Percentiles rank a stretch among this genome's conserved stretches.
These are phyloP conservation scores for Bacidia gigantensis DNA, from an alignment of 495 filamentous ascomycete species.

Conservation along the genomic window DNA sequence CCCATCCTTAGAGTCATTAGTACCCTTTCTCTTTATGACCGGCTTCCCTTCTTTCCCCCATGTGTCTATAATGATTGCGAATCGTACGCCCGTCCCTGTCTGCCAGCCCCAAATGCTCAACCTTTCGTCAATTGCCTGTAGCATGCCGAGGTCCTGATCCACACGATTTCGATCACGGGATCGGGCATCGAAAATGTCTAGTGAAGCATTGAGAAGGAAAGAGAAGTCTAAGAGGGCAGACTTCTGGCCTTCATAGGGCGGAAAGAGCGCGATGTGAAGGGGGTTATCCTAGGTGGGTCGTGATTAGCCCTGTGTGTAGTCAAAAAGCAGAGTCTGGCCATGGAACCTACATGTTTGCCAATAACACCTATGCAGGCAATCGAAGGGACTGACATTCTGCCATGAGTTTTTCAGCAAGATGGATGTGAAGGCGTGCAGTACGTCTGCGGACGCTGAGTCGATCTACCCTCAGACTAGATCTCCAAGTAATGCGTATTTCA, in stretches of 20 bases:
- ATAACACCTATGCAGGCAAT: conserved; percentile 91
- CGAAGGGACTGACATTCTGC: conserved; percentile 38
- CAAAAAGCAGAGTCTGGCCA: background rate
- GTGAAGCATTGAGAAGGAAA: conserved; percentile 75
- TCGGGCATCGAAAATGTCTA: conserved; percentile 85
- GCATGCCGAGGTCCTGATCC: conserved; percentile 75
- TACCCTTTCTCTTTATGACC: conserved; percentile 13
- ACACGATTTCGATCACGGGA: conserved; percentile 47
- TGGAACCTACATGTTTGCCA: conserved; percentile 59
- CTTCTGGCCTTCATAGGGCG: conserved; percentile 32
- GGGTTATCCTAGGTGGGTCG: conserved; percentile 70
- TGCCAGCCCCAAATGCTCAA: conserved; percentile 87
- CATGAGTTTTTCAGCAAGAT: background rate
- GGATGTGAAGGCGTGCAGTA: background rate
- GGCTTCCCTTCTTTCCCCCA: conserved; percentile 36
- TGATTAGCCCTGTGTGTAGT: background rate
- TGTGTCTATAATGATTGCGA: conserved; percentile 81
- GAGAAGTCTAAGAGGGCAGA: conserved; percentile 66
- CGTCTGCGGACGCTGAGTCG: background rate
- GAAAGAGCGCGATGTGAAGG: conserved; percentile 83
- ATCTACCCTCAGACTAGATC: background rate
- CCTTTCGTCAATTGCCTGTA: conserved; percentile 86
- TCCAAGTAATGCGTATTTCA: no score
- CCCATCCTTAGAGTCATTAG: conserved; percentile 20
- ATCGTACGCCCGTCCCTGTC: conserved; percentile 88